Evolutionary conservation across 2,329 filamentous ascomycete genomes (phyloP).

Genomic region (Ceratocystis papillata): DNA sequence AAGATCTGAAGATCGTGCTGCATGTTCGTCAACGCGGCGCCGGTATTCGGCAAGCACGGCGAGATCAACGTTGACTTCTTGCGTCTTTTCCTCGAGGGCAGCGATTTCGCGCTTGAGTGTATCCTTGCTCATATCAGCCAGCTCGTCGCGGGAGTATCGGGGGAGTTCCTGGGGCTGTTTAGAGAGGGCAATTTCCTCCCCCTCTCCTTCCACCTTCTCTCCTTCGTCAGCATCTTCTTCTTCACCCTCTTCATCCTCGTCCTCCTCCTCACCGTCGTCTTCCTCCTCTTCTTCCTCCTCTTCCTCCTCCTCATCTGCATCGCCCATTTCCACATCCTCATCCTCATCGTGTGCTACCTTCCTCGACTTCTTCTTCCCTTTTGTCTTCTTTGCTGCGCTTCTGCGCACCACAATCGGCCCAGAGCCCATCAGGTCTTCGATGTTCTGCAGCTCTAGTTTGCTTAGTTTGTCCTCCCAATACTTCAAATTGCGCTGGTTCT

Average conservation of each 20-base stretch:
- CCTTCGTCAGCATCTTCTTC: constrained; percentile 28
- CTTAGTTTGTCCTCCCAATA: constrained; percentile 86
- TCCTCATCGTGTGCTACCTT: constrained; percentile 26
- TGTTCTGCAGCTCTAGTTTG: constrained; percentile 73
- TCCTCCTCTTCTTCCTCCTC: constrained; percentile 24
- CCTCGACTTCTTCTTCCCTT: not conserved
- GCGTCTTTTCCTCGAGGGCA: constrained; percentile 56
- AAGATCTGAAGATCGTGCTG: constrained; percentile 71
- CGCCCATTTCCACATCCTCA: constrained; percentile 25
- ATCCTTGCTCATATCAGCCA: constrained; percentile 54
- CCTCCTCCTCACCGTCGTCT: constrained; percentile 28
- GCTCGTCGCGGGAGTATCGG: constrained; percentile 62
- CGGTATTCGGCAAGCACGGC: constrained; percentile 82
- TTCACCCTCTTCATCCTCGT: constrained; percentile 26
- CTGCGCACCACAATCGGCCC: constrained; percentile 26
- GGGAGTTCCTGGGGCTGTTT: constrained; percentile 52
- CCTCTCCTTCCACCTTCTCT: constrained; percentile 28
- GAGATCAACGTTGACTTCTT: constrained; percentile 78
- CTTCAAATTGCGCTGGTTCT: constrained; percentile 72
- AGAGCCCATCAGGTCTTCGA: constrained; percentile 52
- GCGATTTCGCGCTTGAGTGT: constrained; percentile 52
- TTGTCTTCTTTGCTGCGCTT: constrained; percentile 10
- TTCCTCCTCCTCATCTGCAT: constrained; percentile 24
- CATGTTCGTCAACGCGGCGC: constrained; percentile 72
- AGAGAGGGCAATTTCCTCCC: constrained; percentile 26